A percentile compares a stretch with the other conserved stretches of the same genome.
phyloP scores from a whole-genome alignment of 345 rosid species.

The Aurinia saxatilis region DNA sequence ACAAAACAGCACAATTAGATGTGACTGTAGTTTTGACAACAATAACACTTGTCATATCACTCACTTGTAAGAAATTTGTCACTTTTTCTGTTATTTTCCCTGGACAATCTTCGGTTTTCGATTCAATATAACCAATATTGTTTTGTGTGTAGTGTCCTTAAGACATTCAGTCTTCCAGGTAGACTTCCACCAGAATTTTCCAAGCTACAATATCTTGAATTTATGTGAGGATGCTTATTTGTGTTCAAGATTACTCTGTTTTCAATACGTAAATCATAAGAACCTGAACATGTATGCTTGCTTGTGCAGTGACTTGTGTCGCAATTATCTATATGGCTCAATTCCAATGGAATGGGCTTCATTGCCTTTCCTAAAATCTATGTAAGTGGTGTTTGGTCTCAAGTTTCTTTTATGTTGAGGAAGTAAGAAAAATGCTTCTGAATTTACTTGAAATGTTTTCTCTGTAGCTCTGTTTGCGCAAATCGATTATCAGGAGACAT shows the following conservation, averaged over 20 bases:
- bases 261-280: not conserved
- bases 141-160: slow-evolving; percentile 35
- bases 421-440: not conserved
- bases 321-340: slow-evolving; percentile 44
- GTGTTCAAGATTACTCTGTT: not conserved
- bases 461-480: slow-evolving; percentile 39
- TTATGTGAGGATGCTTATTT: slow-evolving; percentile 37
- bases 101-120: not conserved
- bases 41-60: slow-evolving; percentile 27
- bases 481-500: slow-evolving; percentile 53
- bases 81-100: not conserved
- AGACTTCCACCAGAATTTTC: slow-evolving; percentile 54
- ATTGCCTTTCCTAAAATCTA: slow-evolving; percentile 28
- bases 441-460: slow-evolving; percentile 2
- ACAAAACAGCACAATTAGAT: slow-evolving; percentile 25
- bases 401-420: slow-evolving; percentile 1
- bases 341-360: slow-evolving; percentile 59
- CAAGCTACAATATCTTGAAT: slow-evolving; percentile 44
- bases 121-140: not conserved
- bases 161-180: slow-evolving; percentile 55
- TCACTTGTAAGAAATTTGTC: slow-evolving; percentile 21
- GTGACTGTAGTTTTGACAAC: slow-evolving; percentile 23
- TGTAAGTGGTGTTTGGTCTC: slow-evolving; percentile 38
- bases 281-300: not conserved
- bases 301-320: slow-evolving; percentile 49